Evolutionary conservation across 495 filamentous ascomycete genomes (phyloP).

Genomic region (Hypoxylon fragiforme): DNA sequence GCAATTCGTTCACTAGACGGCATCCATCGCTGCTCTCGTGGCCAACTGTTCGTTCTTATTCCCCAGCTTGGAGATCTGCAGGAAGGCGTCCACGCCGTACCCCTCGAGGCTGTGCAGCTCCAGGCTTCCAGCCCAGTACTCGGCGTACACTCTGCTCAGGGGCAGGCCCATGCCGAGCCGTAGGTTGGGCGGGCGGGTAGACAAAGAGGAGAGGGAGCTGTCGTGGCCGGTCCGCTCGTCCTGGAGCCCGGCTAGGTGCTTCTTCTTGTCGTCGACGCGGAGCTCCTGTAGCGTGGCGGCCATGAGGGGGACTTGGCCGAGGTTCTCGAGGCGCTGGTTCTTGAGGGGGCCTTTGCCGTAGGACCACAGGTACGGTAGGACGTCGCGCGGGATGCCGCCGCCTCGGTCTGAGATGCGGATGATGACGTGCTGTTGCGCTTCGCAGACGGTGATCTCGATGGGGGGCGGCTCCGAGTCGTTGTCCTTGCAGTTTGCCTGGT

Average conservation of each 20-base stretch:
- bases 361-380: slow-evolving; percentile 91
- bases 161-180: slow-evolving; percentile 92
- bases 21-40: slow-evolving; percentile 85
- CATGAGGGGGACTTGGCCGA: slow-evolving; percentile 86
- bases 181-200: slow-evolving; percentile 81
- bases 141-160: slow-evolving; percentile 91
- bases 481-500: slow-evolving; percentile 34
- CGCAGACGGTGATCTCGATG: slow-evolving; percentile 92
- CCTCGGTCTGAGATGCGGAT: slow-evolving; percentile 95
- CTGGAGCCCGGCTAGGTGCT: slow-evolving; percentile 84
- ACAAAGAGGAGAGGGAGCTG: slow-evolving; percentile 76
- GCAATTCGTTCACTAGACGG: slow-evolving; percentile 58
- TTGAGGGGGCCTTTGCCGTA: slow-evolving; percentile 89
- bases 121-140: slow-evolving; percentile 96
- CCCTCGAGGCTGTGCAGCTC: slow-evolving; percentile 93
- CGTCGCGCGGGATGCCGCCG: slow-evolving; percentile 82
- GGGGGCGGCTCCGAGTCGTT: slow-evolving; percentile 62
- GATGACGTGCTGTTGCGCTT: slow-evolving; percentile 93
- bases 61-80: slow-evolving; percentile 95
- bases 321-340: slow-evolving; percentile 72
- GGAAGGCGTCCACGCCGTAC: slow-evolving; percentile 95
- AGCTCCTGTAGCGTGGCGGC: slow-evolving; percentile 95
- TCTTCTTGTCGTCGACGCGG: slow-evolving; percentile 75
- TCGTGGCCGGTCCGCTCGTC: slow-evolving; percentile 40
- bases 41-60: slow-evolving; percentile 98